Conservation (phyloP, 2,329 filamentous ascomycete genomes). For the Neonectria neomacrospora region DNA sequence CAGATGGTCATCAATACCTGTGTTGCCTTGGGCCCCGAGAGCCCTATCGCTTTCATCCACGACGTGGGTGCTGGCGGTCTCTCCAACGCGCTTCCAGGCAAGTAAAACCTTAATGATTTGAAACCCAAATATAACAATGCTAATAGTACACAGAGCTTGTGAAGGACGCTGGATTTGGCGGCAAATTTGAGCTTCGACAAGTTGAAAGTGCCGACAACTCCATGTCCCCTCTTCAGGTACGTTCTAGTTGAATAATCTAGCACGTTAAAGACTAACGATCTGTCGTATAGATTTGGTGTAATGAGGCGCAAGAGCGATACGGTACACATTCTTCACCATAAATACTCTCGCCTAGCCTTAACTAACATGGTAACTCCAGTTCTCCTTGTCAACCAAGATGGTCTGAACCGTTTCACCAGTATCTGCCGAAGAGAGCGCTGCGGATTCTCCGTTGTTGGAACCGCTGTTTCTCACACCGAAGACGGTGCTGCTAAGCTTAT, state of each 20-base stretch:
- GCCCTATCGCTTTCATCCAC: slow-evolving; percentile 96
- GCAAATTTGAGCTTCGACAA: slow-evolving; percentile 92
- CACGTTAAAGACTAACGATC: background rate
- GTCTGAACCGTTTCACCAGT: slow-evolving; percentile 78
- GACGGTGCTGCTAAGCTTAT: slow-evolving; percentile 77
- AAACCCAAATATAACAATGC: background rate
- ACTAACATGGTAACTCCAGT: slow-evolving; percentile 57
- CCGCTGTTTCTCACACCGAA: slow-evolving; percentile 71
- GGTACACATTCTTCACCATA: background rate
- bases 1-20: slow-evolving; percentile 99
- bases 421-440: slow-evolving; percentile 86
- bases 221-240: slow-evolving; percentile 86
- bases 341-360: too few relatives aligned
- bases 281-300: slow-evolving; percentile 84
- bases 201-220: slow-evolving; percentile 89
- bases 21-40: slow-evolving; percentile 82
- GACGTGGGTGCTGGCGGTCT: slow-evolving; percentile 93
- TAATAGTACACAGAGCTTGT: slow-evolving; percentile 73
- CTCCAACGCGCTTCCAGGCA: slow-evolving; percentile 71
- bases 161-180: slow-evolving; percentile 90
- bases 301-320: slow-evolving; percentile 96
- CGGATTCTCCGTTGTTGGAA: slow-evolving; percentile 91
- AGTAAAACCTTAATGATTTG: background rate
- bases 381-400: slow-evolving; percentile 82
- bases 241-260: background rate